Percentiles rank a stretch among this genome's conserved stretches.
Conservation (phyloP, 345 rosid genomes). For the Triadica sebifera region DNA sequence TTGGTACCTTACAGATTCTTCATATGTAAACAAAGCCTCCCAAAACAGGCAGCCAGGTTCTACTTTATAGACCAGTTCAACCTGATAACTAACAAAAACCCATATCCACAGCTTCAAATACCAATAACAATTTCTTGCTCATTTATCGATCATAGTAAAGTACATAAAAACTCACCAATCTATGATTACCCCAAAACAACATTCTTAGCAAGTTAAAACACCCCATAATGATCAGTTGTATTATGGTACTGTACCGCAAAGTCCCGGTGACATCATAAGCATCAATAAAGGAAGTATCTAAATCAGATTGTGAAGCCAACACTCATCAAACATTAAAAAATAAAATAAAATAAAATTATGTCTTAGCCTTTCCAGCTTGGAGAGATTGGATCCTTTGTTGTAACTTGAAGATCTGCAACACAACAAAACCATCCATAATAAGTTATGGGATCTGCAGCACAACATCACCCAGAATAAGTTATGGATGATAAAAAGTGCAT, state of each 20-base stretch:
- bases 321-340: not conserved
- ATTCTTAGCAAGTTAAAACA: not conserved
- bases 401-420: constrained; percentile 66
- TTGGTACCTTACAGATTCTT: no score
- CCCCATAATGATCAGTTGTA: not conserved
- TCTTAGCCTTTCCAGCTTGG: constrained; percentile 87
- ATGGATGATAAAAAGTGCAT: not conserved
- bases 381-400: constrained; percentile 84
- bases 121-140: not conserved
- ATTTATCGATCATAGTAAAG: not conserved
- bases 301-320: not conserved
- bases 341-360: constrained; percentile 29
- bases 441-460: constrained; percentile 44
- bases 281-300: constrained; percentile 2
- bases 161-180: not conserved
- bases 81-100: not conserved
- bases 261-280: not conserved
- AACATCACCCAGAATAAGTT: not conserved
- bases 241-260: not conserved
- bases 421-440: not conserved
- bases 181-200: not conserved
- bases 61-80: not conserved
- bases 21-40: no score
- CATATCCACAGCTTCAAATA: not conserved
- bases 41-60: no score